These are phyloP conservation scores for Gracilariopsis chorda DNA, from an alignment of 23 red algal species.

Conservation along the genomic window DNA sequence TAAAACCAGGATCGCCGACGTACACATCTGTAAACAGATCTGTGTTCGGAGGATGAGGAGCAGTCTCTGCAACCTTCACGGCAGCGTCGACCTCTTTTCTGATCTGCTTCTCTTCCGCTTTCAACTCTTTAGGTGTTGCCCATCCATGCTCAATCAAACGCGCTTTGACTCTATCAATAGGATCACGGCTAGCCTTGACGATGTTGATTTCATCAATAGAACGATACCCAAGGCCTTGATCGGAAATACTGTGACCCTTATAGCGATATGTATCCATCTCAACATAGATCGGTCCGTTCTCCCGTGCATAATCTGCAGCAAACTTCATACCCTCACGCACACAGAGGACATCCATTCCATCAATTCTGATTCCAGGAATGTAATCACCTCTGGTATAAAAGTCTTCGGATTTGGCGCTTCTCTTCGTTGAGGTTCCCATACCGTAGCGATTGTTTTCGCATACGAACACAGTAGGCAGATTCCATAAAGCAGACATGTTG, in stretches of 20 bases:
- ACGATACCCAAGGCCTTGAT: slow-evolving; percentile 94
- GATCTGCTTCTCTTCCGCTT: slow-evolving; percentile 79
- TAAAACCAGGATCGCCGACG: slow-evolving; percentile 32
- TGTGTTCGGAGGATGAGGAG: slow-evolving; percentile 54
- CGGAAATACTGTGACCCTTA: slow-evolving; percentile 96
- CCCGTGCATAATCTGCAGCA: slow-evolving; percentile 44
- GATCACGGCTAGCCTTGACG: slow-evolving; percentile 83
- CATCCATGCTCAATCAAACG: slow-evolving; percentile 86
- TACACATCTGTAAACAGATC: slow-evolving; percentile 73
- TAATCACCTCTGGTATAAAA: slow-evolving; percentile 93
- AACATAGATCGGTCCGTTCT: slow-evolving; percentile 79
- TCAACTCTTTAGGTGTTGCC: slow-evolving; percentile 79
- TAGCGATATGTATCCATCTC: slow-evolving; percentile 96
- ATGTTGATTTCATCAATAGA: slow-evolving; percentile 89
- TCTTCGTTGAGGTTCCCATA: slow-evolving; percentile 91
- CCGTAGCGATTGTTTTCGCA: slow-evolving; percentile 95
- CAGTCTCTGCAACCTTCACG: slow-evolving; percentile 66
- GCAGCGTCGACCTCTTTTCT: slow-evolving; percentile 89
- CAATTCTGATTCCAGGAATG: slow-evolving; percentile 89
- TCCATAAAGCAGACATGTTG: slow-evolving; percentile 98
- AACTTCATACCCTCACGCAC: slow-evolving; percentile 94
- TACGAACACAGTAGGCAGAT: slow-evolving; percentile 87
- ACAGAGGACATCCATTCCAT: slow-evolving; percentile 98
- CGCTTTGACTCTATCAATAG: slow-evolving; percentile 92
- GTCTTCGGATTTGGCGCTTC: slow-evolving; percentile 67